Evolutionary conservation across 2,329 filamentous ascomycete species (phyloP), one percentile per base, ranked within the genome.

Genomic region (Phaeophleospora eucalypticola): DNA sequence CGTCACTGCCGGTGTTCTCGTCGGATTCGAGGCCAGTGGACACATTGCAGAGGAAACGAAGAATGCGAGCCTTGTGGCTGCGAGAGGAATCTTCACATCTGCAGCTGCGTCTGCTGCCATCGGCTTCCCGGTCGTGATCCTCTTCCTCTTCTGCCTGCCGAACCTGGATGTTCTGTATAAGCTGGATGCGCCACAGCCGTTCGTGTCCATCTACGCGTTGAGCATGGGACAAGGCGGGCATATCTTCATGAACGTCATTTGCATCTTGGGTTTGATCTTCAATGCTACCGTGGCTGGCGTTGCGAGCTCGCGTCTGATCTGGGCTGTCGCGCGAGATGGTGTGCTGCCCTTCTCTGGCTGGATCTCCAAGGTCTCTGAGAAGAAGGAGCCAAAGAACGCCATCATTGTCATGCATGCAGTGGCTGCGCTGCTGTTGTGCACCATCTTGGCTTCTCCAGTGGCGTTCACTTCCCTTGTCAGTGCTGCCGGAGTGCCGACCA

Each of bases 41-140:
- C 79, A 82, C 53, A 76, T 82, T 20, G 77, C 77, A 0, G 79
- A 82, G 41, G 79, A 82, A 58, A 82, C 79, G 1, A 78, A 80
- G 60, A 78, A 81, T 50, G 79, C 78, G 2, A 72, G 68, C 16
- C 40, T 77, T 1, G 71, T 75, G n/a, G 78, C 79, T 6, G 79
- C 79, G 0, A 68, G 74, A 18, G 79, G 77, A 29, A 81, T 82
- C 46, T 82, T 82, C 62, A 80, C 75, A 71, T 81, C 78, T 57
- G 80, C 79, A 1, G 69, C 79, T 4, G 75, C 70, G 6, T 80
- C 78, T 41, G 79, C 77, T 1, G 56, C 80, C 7, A 77, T 79
- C 1, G 79, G 78, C 2, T 73, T 81, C 43, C 63, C 70, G 1
- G 71, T 77, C 1, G 77, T 82, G 6, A 78, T 82, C 38, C 64